Base-by-base conservation (phyloP, 2,329 filamentous ascomycete species). In the Plenodomus tracheiphilus region DNA sequence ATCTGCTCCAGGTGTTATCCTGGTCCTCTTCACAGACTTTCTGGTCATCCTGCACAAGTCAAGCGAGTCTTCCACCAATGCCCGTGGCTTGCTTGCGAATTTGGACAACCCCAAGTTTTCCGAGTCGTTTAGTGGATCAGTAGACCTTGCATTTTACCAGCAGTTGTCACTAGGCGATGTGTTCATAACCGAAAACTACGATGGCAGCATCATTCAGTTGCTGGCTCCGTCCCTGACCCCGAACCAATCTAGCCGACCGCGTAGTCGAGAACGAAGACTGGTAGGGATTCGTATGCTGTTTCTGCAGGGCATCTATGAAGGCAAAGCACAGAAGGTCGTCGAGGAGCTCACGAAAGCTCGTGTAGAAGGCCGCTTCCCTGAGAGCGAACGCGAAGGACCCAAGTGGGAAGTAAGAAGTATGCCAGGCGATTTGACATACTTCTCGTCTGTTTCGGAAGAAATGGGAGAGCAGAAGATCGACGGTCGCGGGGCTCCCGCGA, bases 301-400 rank as follows among this genome's bases (percentile, higher is more conserved):
- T 35, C 79, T 96, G 1, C 83, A 86, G 42, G 89, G 90, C 43
- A 75, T 82, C 7, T 93, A 93, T 61, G 89, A 96, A 66, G 86
- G 85, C 20, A 92, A 86, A 68, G 89, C 88, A 1, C 77, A 79
- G 16, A 89, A 87, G 52, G 86, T 90, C 73, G 85, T 85, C 21
- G 93, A 97, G 72, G 94, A 97, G 56, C 80, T 97, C 11, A 84
- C 86, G 40, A 95, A 93, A 74, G 91, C 92, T 8, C 85, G 87
- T 56, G 85, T 97, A 13, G 93, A 97, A 72, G 88, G 86, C 5
- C 84, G 92, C 10, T 96, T 95, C 64, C 77, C 88, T 0, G 91
- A 96, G 68, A 71, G 77, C n/a, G 90, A 96, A 74, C 84, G 92
- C 49, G 91, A 96, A 69, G 83, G 87, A 49, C 81, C 85, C 15